Percentiles rank a stretch among this genome's conserved stretches.
Conservation (phyloP, 2,329 filamentous ascomycete species). For the Alternaria solani region DNA sequence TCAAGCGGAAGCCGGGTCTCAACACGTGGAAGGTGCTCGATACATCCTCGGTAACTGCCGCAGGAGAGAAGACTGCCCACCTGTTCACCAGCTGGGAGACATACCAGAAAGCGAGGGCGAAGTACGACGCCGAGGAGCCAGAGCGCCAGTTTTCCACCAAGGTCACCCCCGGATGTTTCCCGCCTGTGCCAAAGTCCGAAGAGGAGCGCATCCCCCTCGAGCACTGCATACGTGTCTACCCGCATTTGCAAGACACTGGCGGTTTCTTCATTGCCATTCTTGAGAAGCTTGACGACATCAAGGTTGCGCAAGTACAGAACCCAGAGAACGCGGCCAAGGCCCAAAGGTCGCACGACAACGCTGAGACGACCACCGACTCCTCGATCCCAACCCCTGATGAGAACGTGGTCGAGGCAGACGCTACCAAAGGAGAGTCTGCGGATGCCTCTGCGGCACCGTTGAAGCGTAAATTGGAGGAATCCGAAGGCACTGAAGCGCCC, state of each 20-base stretch:
- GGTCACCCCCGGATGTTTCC: conserved; percentile 85
- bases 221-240: conserved; percentile 91
- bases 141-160: conserved; percentile 59
- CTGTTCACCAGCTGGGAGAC: conserved; percentile 85
- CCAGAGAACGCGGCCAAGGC: conserved; percentile 38
- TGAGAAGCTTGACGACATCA: conserved; percentile 81
- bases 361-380: conserved; percentile 30
- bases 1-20: conserved; percentile 80
- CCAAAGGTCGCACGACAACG: conserved; percentile 25
- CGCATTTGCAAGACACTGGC: conserved; percentile 94
- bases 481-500: conserved; percentile 33
- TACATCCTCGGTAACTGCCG: conserved; percentile 35
- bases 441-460: conserved; percentile 21
- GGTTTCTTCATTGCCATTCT: conserved; percentile 97
- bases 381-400: conserved; percentile 34
- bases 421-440: conserved; percentile 24
- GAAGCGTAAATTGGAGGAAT: conserved; percentile 54
- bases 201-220: conserved; percentile 76
- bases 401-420: conserved; percentile 35
- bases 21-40: conserved; percentile 85
- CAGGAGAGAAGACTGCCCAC: conserved; percentile 73
- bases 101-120: conserved; percentile 73
- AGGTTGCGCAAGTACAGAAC: conserved; percentile 40
- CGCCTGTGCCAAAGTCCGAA: conserved; percentile 64
- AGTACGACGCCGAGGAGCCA: conserved; percentile 66